A percentile compares a stretch with the other conserved stretches of the same genome.
These are phyloP conservation scores for Ascochyta viciae-villosae DNA, from an alignment of 2,329 filamentous ascomycete species.

Conservation along the genomic window DNA sequence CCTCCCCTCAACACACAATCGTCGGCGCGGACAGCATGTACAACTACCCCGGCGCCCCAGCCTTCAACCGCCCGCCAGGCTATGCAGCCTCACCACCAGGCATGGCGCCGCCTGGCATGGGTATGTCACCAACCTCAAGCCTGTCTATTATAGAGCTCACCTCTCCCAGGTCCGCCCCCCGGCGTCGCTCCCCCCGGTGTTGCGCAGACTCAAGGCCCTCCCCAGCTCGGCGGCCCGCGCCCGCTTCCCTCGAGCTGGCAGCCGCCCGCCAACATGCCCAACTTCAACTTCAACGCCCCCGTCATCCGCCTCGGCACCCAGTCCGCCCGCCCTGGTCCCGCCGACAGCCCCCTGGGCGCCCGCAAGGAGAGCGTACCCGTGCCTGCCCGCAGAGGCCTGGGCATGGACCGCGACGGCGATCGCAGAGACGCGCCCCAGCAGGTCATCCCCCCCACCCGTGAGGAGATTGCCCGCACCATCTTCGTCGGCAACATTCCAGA, in stretches of 20 bases:
- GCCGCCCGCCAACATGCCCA: conserved; percentile 88
- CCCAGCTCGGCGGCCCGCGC: conserved; percentile 80
- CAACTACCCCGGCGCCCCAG: conserved; percentile 55
- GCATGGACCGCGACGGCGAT: conserved; percentile 66
- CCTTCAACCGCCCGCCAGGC: conserved; percentile 77
- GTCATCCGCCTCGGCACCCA: conserved; percentile 91
- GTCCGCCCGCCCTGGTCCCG: conserved; percentile 64
- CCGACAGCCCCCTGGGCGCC: conserved; percentile 52
- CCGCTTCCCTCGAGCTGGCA: conserved; percentile 85
- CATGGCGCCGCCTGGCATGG: conserved; percentile 81
- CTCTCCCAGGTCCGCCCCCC: conserved; percentile 16
- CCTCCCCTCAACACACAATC: too few relatives aligned
- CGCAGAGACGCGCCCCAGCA: conserved; percentile 70
- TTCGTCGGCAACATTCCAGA: conserved; percentile 88
- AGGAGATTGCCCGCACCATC: conserved; percentile 90
- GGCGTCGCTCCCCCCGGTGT: conserved; percentile 76
- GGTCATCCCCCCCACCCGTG: conserved; percentile 80
- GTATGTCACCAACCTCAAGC: conserved; percentile 57
- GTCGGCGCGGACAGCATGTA: conserved; percentile 36
- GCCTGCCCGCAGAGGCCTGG: conserved; percentile 61
- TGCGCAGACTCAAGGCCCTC: conserved; percentile 72
- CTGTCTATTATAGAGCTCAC: neutral
- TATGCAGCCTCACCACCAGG: conserved; percentile 77
- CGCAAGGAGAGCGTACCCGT: conserved; percentile 57
- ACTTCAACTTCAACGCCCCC: conserved; percentile 97